Percentiles rank a stretch among this genome's conserved stretches.
These are phyloP conservation scores for Starmerella etchellsii DNA, from an alignment of 805 yeast species.

Conservation along the genomic window DNA sequence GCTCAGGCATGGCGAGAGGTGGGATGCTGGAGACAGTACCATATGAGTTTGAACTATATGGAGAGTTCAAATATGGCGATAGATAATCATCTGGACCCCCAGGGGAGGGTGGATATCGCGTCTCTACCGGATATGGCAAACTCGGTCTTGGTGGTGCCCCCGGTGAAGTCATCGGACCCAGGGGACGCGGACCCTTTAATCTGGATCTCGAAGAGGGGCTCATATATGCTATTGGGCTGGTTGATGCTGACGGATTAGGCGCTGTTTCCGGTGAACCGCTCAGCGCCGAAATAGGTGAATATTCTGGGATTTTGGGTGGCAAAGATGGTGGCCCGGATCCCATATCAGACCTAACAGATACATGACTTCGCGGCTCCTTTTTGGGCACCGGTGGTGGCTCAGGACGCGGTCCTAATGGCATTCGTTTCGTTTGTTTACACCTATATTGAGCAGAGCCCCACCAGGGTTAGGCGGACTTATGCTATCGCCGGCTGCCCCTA, in stretches of 20 bases:
- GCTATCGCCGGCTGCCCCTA: too few relatives aligned
- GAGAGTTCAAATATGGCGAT: too few relatives aligned
- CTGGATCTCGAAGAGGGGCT: neutral
- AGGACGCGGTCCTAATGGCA: constrained; percentile 21
- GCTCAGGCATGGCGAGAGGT: constrained; percentile 9
- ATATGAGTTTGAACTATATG: too few relatives aligned
- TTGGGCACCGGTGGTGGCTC: constrained; percentile 15
- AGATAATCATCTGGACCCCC: too few relatives aligned
- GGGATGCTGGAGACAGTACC: too few relatives aligned
- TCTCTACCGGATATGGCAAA: neutral
- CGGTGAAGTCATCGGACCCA: neutral
- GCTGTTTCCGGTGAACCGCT: neutral
- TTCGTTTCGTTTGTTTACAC: constrained; percentile 8
- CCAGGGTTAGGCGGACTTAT: too few relatives aligned
- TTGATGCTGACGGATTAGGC: neutral
- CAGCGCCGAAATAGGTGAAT: neutral
- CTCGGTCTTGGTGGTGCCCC: neutral
- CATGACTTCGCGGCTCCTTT: constrained; percentile 5
- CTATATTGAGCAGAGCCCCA: neutral
- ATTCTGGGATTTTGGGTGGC: constrained; percentile 4
- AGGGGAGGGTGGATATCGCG: too few relatives aligned
- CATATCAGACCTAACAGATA: neutral
- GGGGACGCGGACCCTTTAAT: constrained; percentile 9
- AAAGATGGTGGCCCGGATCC: neutral
- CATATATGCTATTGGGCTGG: constrained; percentile 1